Evolutionary conservation across 2,329 filamentous ascomycete species (phyloP).

Genomic region (Aurifilum marmelostoma): DNA sequence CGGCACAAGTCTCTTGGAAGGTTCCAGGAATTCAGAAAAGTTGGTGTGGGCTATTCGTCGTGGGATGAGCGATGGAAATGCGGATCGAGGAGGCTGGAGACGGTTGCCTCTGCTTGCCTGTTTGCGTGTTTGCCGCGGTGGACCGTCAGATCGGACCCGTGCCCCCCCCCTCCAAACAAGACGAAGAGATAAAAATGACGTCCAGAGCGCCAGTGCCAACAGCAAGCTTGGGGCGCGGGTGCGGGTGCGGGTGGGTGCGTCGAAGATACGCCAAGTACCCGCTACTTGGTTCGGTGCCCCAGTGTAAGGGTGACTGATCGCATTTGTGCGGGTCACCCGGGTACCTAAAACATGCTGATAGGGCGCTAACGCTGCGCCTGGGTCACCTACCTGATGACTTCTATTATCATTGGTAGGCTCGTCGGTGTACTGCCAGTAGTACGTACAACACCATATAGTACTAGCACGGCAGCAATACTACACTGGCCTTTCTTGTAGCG

Average conservation of each 20-base stretch:
- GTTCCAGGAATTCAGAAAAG: background rate
- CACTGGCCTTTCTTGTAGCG: background rate
- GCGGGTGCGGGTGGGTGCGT: background rate
- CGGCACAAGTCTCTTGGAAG: background rate
- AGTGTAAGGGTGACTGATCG: background rate
- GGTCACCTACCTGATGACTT: background rate
- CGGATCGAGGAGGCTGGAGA: slow-evolving; percentile 6
- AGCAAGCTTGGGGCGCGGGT: slow-evolving; percentile 1
- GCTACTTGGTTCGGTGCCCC: background rate
- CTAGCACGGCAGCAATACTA: no score
- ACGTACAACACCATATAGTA: no score
- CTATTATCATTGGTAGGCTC: background rate
- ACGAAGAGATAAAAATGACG: background rate
- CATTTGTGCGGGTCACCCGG: background rate
- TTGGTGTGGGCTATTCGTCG: background rate
- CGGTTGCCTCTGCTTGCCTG: slow-evolving; percentile 1
- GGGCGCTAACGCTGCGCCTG: background rate
- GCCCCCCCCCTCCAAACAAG: background rate
- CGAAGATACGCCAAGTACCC: background rate
- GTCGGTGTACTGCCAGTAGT: background rate
- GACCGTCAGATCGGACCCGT: background rate
- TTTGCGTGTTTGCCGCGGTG: background rate
- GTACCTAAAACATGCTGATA: background rate
- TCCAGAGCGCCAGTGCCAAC: slow-evolving; percentile 1
- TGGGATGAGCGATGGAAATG: background rate